Evolutionary conservation across 148 eudicot species (phyloP).

Genomic region (Amaranthus hypochondriacus): DNA sequence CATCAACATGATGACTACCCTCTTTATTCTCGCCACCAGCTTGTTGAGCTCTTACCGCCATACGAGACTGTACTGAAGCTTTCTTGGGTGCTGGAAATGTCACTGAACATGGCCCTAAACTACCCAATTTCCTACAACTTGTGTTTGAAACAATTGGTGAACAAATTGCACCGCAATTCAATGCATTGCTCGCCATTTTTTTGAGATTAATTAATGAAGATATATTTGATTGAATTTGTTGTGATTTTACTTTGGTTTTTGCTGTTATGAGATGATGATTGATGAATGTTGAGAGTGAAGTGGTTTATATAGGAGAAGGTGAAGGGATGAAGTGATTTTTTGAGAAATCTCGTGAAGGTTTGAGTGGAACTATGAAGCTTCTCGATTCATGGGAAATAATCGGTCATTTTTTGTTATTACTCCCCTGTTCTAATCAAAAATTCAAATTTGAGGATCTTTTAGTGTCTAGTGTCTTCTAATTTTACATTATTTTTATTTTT

Average conservation of each 20-base stretch:
- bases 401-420: neutral
- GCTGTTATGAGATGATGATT: too few species aligned
- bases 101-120: conserved; percentile 26
- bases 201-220: too few species aligned
- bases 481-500: too few species aligned
- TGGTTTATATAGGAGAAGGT: neutral
- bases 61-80: neutral
- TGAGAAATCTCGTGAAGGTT: conserved; percentile 15
- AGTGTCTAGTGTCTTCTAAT: too few species aligned
- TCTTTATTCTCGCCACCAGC: conserved; percentile 29
- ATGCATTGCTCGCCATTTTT: conserved; percentile 31
- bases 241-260: neutral
- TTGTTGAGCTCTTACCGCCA: conserved; percentile 42
- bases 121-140: neutral
- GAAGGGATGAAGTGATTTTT: neutral
- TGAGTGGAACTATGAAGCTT: conserved; percentile 21
- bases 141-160: conserved; percentile 26
- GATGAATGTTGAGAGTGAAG: too few species aligned
- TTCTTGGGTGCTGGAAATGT: conserved; percentile 19
- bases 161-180: conserved; percentile 16
- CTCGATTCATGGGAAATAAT: conserved; percentile 3
- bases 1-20: conserved; percentile 28
- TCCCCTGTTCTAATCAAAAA: too few species aligned
- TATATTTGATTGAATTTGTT: neutral
- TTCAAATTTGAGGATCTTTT: too few species aligned